Evolutionary conservation across 768 basidiomycete genomes (phyloP).

Genomic region (Chalciporus chontae): DNA sequence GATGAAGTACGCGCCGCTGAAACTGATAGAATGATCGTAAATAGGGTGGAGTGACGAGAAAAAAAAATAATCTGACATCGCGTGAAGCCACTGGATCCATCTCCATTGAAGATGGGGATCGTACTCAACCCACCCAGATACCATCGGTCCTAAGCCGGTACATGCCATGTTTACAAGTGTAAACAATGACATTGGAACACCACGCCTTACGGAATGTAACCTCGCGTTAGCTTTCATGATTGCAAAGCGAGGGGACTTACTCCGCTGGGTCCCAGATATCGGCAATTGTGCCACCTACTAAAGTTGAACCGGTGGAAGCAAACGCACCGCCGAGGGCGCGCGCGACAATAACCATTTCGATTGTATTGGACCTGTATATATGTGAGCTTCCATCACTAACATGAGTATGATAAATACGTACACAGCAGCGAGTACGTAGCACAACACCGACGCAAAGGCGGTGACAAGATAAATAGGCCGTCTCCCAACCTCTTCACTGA

Average conservation of each 20-base stretch:
- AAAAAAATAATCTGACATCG: conserved; percentile 44
- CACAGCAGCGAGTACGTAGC: conserved; percentile 35
- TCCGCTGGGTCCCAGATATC: conserved; percentile 63
- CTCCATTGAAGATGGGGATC: conserved; percentile 61
- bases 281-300: conserved; percentile 68
- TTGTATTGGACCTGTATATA: conserved; percentile 33
- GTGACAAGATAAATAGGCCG: conserved; percentile 55
- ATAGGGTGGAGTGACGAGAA: neutral
- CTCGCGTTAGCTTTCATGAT: neutral
- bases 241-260: conserved; percentile 34
- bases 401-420: conserved; percentile 5
- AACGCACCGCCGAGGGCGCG: conserved; percentile 62
- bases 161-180: conserved; percentile 56
- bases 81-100: conserved; percentile 80
- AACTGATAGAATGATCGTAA: conserved; percentile 31
- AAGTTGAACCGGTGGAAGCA: conserved; percentile 62
- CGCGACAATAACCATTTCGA: conserved; percentile 56
- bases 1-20: conserved; percentile 49
- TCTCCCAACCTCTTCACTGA: conserved; percentile 70
- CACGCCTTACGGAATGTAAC: conserved; percentile 43
- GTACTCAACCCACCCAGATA: conserved; percentile 64
- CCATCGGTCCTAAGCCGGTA: conserved; percentile 61
- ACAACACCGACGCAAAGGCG: conserved; percentile 41
- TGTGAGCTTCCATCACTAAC: neutral
- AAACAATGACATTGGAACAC: conserved; percentile 74